Evolutionary conservation across 805 yeast species (phyloP).

Genomic region (Starmerella scarabaei): DNA sequence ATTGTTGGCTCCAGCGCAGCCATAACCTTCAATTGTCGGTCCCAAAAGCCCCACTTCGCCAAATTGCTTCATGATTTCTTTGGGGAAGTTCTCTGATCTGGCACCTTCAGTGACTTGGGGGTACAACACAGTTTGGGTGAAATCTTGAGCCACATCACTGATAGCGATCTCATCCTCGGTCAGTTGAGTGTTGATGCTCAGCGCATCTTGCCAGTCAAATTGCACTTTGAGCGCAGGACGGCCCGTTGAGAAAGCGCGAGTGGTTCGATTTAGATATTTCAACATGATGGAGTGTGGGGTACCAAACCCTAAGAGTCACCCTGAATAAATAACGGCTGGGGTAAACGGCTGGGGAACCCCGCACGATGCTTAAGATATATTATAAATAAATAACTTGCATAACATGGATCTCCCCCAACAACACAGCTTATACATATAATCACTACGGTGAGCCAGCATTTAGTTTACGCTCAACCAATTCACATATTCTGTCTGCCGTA

Average conservation of each 20-base stretch:
- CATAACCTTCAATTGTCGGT: slow-evolving; percentile 32
- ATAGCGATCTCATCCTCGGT: slow-evolving; percentile 32
- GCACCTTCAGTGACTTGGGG: slow-evolving; percentile 32
- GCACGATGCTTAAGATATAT: no score
- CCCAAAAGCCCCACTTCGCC: slow-evolving; percentile 34
- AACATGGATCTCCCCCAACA: no score
- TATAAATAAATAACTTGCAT: no score
- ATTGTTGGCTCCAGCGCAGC: slow-evolving; percentile 33
- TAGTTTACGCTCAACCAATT: not conserved
- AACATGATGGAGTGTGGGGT: no score
- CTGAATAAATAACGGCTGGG: no score
- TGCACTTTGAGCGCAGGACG: not conserved
- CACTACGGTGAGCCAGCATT: not conserved
- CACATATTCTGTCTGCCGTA: slow-evolving; percentile 1
- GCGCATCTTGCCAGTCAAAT: slow-evolving; percentile 32
- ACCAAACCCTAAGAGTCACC: no score
- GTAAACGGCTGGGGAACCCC: no score
- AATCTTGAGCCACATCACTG: slow-evolving; percentile 29
- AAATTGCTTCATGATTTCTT: slow-evolving; percentile 29
- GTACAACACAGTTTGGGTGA: slow-evolving; percentile 28
- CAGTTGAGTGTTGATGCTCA: slow-evolving; percentile 26
- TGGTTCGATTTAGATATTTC: not conserved
- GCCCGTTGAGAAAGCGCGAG: slow-evolving; percentile 1
- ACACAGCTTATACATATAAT: no score
- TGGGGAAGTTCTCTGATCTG: slow-evolving; percentile 30